Conservation (phyloP, 371 early-diverging fungal genomes). For the Mortierella sp. region DNA sequence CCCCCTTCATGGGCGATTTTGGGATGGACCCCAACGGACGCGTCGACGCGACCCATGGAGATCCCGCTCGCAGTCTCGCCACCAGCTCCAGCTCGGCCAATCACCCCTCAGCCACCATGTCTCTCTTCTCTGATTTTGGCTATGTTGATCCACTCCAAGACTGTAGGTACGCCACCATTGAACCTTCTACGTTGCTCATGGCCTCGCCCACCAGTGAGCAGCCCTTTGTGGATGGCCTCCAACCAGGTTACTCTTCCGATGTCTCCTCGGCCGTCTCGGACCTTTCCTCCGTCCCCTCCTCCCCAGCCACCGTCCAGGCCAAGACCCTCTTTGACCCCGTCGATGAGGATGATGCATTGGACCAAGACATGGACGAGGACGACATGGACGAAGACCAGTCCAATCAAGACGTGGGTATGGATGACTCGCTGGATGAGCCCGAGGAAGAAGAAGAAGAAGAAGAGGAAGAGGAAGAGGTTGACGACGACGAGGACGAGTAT, state of each 20-base stretch:
- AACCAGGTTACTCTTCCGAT: neutral
- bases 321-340: neutral
- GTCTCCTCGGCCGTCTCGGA: neutral
- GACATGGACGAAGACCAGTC: neutral
- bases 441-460: neutral
- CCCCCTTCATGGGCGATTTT: slow-evolving; percentile 24
- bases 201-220: slow-evolving; percentile 7
- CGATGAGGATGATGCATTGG: neutral
- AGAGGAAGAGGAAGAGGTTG: slow-evolving; percentile 7
- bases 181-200: slow-evolving; percentile 26
- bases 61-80: neutral
- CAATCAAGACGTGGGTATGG: no score
- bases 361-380: slow-evolving; percentile 6
- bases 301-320: neutral
- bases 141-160: neutral
- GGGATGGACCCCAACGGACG: slow-evolving; percentile 8
- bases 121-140: slow-evolving; percentile 20
- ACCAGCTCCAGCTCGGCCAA: neutral
- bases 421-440: no score
- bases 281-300: neutral
- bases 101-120: neutral
- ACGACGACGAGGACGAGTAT: slow-evolving; percentile 19
- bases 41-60: neutral
- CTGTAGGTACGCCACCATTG: slow-evolving; percentile 10
- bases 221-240: neutral